phyloP scores from a whole-genome alignment of 1,139 yeast species.

The Hansenula lynferdii region DNA sequence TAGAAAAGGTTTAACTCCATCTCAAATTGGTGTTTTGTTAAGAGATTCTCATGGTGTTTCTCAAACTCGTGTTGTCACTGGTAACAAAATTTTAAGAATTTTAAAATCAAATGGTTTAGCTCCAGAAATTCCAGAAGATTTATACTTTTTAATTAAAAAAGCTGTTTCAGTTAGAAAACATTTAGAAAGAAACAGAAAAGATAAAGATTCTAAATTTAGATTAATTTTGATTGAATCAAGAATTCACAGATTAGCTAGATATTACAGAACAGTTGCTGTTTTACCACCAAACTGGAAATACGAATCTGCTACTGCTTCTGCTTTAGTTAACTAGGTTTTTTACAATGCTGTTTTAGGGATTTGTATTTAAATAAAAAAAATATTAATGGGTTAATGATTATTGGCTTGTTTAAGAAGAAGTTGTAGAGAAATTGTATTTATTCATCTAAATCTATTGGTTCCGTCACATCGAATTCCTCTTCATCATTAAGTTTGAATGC shows the following conservation, averaged over 20 bases:
- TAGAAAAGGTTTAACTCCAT: slow-evolving; percentile 99
- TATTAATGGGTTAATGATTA: slow-evolving; percentile 1
- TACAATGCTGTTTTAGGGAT: slow-evolving; percentile 5
- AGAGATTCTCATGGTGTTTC: slow-evolving; percentile 99
- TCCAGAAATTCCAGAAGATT: slow-evolving; percentile 99
- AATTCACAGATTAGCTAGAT: slow-evolving; percentile 99
- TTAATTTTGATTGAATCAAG: slow-evolving; percentile 99
- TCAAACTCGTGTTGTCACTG: slow-evolving; percentile 95
- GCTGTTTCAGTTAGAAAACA: slow-evolving; percentile 99
- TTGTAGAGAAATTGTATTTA: background rate
- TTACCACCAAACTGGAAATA: slow-evolving; percentile 99
- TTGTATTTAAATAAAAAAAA: background rate
- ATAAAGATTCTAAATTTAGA: slow-evolving; percentile 99
- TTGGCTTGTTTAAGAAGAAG: slow-evolving; percentile 1
- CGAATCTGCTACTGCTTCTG: slow-evolving; percentile 99
- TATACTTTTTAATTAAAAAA: slow-evolving; percentile 98
- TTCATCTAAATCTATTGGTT: slow-evolving; percentile 9
- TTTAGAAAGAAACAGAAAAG: slow-evolving; percentile 99
- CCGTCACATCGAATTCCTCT: slow-evolving; percentile 14
- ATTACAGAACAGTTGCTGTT: slow-evolving; percentile 99
- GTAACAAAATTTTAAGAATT: slow-evolving; percentile 99
- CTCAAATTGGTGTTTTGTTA: slow-evolving; percentile 98
- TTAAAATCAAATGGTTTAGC: slow-evolving; percentile 99
- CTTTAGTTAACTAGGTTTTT: slow-evolving; percentile 85
- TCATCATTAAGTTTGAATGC: slow-evolving; percentile 16